Evolutionary conservation across 192 early-diverging fungal species (phyloP).

Genomic region (Coemansia sp.): DNA sequence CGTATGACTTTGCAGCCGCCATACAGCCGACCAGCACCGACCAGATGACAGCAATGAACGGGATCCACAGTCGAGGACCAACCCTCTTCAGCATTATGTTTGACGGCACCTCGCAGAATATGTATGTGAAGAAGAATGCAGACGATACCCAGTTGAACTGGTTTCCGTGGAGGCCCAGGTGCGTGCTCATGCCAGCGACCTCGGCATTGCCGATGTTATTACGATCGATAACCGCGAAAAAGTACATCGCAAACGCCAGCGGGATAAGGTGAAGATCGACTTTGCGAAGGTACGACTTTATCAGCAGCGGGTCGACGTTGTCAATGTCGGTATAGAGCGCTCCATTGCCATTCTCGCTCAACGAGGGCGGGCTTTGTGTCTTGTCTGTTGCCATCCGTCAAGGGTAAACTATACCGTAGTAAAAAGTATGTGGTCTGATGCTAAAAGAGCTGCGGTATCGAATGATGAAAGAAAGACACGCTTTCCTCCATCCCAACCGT

Average conservation of each 20-base stretch:
- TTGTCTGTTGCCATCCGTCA: background rate
- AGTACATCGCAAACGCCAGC: constrained; percentile 52
- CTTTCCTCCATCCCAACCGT: too few species aligned
- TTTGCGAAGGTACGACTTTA: constrained; percentile 49
- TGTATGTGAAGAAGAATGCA: constrained; percentile 63
- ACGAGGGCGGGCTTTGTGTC: background rate
- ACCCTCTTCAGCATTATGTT: constrained; percentile 57
- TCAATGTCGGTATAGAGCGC: background rate
- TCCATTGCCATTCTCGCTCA: background rate
- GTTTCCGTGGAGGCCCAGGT: constrained; percentile 34
- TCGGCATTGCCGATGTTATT: constrained; percentile 57
- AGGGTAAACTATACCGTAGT: background rate
- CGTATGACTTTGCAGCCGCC: constrained; percentile 62
- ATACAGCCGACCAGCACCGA: constrained; percentile 54
- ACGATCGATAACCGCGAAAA: constrained; percentile 50
- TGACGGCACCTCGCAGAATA: constrained; percentile 65
- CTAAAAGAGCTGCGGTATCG: background rate
- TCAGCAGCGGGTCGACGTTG: constrained; percentile 11
- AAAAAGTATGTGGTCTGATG: background rate
- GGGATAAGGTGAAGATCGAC: constrained; percentile 61
- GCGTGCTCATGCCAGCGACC: constrained; percentile 32
- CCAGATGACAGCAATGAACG: constrained; percentile 49
- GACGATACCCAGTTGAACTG: constrained; percentile 61
- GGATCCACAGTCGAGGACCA: constrained; percentile 48
- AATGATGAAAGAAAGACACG: background rate